Evolutionary conservation across 164 flowering plant species (phyloP).

Genomic region (Vitis amurensis): DNA sequence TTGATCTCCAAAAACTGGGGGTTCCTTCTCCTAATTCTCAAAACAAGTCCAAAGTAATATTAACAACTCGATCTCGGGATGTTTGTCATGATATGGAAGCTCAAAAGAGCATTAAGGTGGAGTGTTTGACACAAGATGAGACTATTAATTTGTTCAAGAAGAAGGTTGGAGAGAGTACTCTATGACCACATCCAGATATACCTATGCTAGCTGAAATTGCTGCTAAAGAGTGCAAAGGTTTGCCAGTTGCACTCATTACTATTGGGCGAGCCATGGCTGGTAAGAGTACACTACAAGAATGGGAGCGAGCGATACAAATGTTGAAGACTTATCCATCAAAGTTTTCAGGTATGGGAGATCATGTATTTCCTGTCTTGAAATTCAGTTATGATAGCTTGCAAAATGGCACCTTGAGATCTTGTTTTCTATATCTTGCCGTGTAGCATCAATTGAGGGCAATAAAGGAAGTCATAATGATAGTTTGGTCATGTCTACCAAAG

Average conservation of each 20-base stretch:
- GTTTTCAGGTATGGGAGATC: constrained; percentile 9
- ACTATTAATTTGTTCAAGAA: constrained; percentile 6
- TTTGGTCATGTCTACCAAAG: too few species aligned
- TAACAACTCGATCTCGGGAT: constrained; percentile 8
- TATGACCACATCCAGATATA: constrained; percentile 4
- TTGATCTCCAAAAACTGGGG: constrained; percentile 1
- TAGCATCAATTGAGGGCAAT: too few species aligned
- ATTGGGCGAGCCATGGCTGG: constrained; percentile 17
- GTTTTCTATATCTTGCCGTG: constrained; percentile 12
- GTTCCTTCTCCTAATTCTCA: not conserved
- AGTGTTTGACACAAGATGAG: constrained; percentile 3
- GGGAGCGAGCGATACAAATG: constrained; percentile 4
- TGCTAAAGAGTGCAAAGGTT: constrained; percentile 10
- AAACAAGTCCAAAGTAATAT: constrained; percentile 11
- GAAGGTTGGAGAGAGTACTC: not conserved
- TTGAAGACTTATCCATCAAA: not conserved
- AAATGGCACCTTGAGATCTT: not conserved
- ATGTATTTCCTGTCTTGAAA: constrained; percentile 7
- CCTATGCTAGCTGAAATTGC: constrained; percentile 5
- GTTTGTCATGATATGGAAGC: constrained; percentile 13
- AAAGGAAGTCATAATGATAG: too few species aligned
- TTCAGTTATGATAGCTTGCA: constrained; percentile 15
- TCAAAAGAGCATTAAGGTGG: not conserved
- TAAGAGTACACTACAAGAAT: constrained; percentile 1
- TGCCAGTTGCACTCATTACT: constrained; percentile 19